Evolutionary conservation across 768 basidiomycete species (phyloP).

Genomic region (Lyophyllum atratum): DNA sequence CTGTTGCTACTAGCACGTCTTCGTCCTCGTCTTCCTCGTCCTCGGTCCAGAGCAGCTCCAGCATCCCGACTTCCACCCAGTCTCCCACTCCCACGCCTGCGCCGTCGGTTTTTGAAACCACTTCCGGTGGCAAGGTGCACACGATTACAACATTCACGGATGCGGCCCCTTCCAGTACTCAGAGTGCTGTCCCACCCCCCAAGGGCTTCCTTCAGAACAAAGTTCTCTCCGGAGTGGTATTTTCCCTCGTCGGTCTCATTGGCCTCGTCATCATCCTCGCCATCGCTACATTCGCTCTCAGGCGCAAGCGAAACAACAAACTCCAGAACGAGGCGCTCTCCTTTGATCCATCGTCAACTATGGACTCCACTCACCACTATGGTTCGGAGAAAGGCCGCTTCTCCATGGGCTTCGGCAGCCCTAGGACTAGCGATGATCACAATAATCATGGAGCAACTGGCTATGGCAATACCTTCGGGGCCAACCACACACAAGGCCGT

Average conservation of each 20-base stretch:
- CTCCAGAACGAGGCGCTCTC: slow-evolving; percentile 48
- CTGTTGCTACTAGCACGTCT: background rate
- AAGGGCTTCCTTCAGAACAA: slow-evolving; percentile 64
- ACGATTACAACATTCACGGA: slow-evolving; percentile 30
- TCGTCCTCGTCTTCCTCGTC: slow-evolving; percentile 2
- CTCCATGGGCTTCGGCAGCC: slow-evolving; percentile 22
- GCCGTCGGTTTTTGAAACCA: slow-evolving; percentile 19
- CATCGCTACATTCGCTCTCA: slow-evolving; percentile 46
- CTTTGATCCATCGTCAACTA: slow-evolving; percentile 45
- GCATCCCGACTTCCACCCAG: slow-evolving; percentile 13
- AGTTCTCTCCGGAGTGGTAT: slow-evolving; percentile 60
- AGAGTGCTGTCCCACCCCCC: slow-evolving; percentile 18
- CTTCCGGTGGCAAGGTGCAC: slow-evolving; percentile 30
- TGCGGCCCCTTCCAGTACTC: slow-evolving; percentile 26
- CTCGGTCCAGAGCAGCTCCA: slow-evolving; percentile 10
- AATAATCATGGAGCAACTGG: slow-evolving; percentile 10
- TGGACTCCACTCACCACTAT: slow-evolving; percentile 21
- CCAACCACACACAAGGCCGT: slow-evolving; percentile 10
- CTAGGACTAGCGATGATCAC: slow-evolving; percentile 26
- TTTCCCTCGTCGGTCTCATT: slow-evolving; percentile 51
- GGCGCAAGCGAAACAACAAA: slow-evolving; percentile 46
- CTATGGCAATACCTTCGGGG: slow-evolving; percentile 24
- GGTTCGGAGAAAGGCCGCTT: slow-evolving; percentile 23
- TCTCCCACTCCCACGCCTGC: slow-evolving; percentile 15
- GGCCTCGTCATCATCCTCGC: slow-evolving; percentile 47